Base-by-base conservation (phyloP, 2,329 filamentous ascomycete genomes). In the Microsporum ferrugineum region DNA sequence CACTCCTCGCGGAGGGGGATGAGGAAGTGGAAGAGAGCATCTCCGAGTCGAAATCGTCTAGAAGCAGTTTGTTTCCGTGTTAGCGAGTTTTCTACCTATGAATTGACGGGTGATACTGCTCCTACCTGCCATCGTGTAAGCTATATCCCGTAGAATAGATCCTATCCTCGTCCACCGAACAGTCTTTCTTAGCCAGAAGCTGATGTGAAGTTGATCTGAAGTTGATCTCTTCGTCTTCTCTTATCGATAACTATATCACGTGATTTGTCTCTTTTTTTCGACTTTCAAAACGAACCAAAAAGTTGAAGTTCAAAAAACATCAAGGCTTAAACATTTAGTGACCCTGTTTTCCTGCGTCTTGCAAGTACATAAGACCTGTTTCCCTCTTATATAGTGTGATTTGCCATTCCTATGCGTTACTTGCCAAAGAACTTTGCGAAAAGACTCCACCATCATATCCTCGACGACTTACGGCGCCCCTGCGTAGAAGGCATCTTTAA, bases 11-110 rank as follows among this genome's bases (percentile, higher is more conserved):
- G 45, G 72, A 71, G 58, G 73, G 73, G 31, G 72, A 71, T 12
- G 76, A 76, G n/a, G 49, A 55, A 23, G 49, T 55, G 3, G 49
- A 55, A 51, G 78, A 81, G 63, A 78, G 76, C 81, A 83, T 83
- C 63, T 78, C 79, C 34, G 78, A 81, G 72, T 83, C 81, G 31
- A 34, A 55, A 5, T 55, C 49, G 49, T 55, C 49, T 34, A 10
- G 6, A 5, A 2, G 17, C 17, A 23, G 17, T 23, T 23, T 23
- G 17, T 23, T 23, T 23, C 12, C 7, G 2, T 8, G n/a, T 55
- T 34, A 55, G 49, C 49, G 43, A 47, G 43, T 17, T 34, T 31
- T n/a, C 31, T 23, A 1, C 45, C 1, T 47, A 27, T 23, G 29
- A n/a, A 6, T 33, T 27, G 3, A 27, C 12, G 8, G 12, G 2